phyloP scores from a whole-genome alignment of 176 grass and related monocot genomes.

The Phyllostachys edulis region DNA sequence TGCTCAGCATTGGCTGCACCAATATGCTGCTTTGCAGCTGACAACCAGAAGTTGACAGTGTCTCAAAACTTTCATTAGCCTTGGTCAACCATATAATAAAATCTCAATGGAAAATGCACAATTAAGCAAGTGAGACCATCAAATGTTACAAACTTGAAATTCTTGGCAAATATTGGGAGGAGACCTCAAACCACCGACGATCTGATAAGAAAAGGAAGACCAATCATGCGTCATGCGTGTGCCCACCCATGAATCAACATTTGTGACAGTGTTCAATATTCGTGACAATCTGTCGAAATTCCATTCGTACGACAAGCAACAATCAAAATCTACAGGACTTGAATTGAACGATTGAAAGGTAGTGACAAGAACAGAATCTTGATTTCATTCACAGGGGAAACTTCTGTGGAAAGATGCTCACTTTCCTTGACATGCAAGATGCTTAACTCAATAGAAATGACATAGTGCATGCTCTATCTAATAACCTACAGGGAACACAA shows the following conservation, averaged over 20 bases:
- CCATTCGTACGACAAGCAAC: not conserved
- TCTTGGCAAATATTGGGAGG: too few relatives aligned
- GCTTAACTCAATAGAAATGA: slow-evolving; percentile 5
- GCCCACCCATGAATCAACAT: not conserved
- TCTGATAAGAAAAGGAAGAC: not conserved
- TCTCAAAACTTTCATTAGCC: not conserved
- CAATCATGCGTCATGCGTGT: not conserved
- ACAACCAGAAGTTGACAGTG: not conserved
- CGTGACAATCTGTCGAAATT: not conserved
- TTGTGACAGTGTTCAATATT: not conserved
- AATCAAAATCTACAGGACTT: not conserved
- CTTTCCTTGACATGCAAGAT: slow-evolving; percentile 15
- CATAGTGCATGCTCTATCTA: not conserved
- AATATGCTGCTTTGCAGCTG: slow-evolving; percentile 9
- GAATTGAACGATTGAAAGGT: not conserved
- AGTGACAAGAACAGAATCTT: slow-evolving; percentile 11
- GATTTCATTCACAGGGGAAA: not conserved
- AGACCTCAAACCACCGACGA: not conserved
- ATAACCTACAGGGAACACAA: not conserved
- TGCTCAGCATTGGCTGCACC: not conserved
- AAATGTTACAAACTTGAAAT: not conserved
- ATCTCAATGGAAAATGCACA: not conserved
- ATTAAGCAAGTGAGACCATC: not conserved
- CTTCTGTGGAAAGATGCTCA: not conserved
- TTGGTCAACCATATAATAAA: not conserved